These are phyloP conservation scores for Groenewaldozyma sp. DNA, from an alignment of 1,139 yeast genomes.

Conservation along the genomic window DNA sequence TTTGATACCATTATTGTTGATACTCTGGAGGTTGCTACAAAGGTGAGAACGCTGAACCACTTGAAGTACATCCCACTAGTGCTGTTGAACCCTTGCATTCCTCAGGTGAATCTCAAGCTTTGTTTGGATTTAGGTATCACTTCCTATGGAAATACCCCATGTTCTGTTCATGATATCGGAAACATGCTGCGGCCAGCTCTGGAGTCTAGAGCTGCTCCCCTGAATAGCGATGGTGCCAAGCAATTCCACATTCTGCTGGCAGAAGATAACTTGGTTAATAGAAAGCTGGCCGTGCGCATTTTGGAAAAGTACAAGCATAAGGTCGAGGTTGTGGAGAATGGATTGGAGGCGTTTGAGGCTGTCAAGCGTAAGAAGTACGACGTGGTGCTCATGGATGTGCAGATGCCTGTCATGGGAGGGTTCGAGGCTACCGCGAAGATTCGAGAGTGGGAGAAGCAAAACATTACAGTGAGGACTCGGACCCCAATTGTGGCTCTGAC, in stretches of 20 bases:
- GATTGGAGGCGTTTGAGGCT: slow-evolving; percentile 73
- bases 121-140: slow-evolving; percentile 83
- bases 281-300: slow-evolving; percentile 74
- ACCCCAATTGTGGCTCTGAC: slow-evolving; percentile 85
- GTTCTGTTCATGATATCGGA: slow-evolving; percentile 71
- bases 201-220: slow-evolving; percentile 72
- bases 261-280: slow-evolving; percentile 81
- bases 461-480: slow-evolving; percentile 64
- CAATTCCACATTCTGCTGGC: slow-evolving; percentile 70
- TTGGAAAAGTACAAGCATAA: slow-evolving; percentile 75
- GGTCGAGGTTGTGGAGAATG: slow-evolving; percentile 79
- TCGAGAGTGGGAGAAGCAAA: slow-evolving; percentile 78
- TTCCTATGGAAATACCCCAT: slow-evolving; percentile 81
- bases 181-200: slow-evolving; percentile 77
- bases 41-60: slow-evolving; percentile 56
- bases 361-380: slow-evolving; percentile 60
- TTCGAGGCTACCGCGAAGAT: slow-evolving; percentile 83
- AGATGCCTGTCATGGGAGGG: slow-evolving; percentile 94
- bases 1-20: slow-evolving; percentile 79
- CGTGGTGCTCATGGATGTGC: slow-evolving; percentile 85
- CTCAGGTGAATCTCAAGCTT: slow-evolving; percentile 68
- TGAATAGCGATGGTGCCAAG: slow-evolving; percentile 69
- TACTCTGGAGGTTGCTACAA: slow-evolving; percentile 64
- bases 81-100: slow-evolving; percentile 64
- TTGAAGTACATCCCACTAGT: slow-evolving; percentile 78